Conservation (phyloP, 257 asterid genomes). For the Ehretia macrophylla region DNA sequence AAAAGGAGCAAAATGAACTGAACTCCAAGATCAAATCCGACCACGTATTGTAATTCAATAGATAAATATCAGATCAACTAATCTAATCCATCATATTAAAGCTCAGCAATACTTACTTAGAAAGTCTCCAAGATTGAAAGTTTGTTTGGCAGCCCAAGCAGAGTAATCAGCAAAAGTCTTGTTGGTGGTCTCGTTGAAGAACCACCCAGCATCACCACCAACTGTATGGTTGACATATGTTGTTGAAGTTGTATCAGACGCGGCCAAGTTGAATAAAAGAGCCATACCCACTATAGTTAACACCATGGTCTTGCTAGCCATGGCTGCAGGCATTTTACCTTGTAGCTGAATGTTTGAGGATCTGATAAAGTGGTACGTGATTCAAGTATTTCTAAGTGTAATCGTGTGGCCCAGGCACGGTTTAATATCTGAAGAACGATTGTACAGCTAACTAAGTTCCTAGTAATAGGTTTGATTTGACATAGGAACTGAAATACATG, state of each 20-base stretch:
- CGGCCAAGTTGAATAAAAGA: conserved; percentile 29
- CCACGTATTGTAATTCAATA: too few relatives aligned
- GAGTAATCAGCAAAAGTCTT: conserved; percentile 49
- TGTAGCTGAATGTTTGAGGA: conserved; percentile 5
- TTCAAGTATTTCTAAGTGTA: too few relatives aligned
- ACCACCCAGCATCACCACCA: conserved; percentile 78
- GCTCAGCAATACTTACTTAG: conserved; percentile 43
- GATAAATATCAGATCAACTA: conserved; percentile 2
- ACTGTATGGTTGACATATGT: conserved; percentile 70
- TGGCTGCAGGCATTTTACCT: conserved; percentile 19
- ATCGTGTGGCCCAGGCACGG: too few relatives aligned
- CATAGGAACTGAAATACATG: too few relatives aligned
- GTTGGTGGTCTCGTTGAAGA: conserved; percentile 49
- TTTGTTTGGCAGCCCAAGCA: conserved; percentile 64
- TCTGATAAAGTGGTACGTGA: too few relatives aligned
- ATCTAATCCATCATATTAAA: not conserved
- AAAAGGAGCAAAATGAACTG: too few relatives aligned
- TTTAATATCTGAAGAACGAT: too few relatives aligned
- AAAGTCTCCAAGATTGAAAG: conserved; percentile 79
- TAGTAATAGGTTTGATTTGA: too few relatives aligned
- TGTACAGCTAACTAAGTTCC: too few relatives aligned
- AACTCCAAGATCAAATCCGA: too few relatives aligned
- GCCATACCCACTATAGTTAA: conserved; percentile 29
- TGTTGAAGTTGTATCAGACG: conserved; percentile 31
- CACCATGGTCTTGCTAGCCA: conserved; percentile 19